Percentiles rank a stretch among this genome's conserved stretches.
Conservation (phyloP, 2,329 filamentous ascomycete genomes). For the Pseudogymnoascus sp. region DNA sequence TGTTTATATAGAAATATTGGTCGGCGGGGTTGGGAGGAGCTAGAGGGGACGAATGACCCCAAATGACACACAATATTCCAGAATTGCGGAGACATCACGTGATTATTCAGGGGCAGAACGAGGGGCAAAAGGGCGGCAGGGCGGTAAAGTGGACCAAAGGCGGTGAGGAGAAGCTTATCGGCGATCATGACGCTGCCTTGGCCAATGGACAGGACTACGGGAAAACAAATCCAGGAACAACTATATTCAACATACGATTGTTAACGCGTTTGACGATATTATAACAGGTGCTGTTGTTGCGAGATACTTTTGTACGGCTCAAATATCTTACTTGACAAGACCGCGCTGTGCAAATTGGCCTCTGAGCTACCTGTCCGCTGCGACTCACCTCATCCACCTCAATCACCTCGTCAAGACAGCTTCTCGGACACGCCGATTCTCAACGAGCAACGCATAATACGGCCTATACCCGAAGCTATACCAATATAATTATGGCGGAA, state of each 20-base stretch:
- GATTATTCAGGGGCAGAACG: not conserved
- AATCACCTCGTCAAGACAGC: not conserved
- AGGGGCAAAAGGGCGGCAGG: not conserved
- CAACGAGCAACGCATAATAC: not conserved
- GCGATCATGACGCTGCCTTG: constrained; percentile 2
- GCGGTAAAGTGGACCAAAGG: not conserved
- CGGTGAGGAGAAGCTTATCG: constrained; percentile 2
- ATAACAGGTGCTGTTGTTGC: not conserved
- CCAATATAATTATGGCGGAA: not conserved
- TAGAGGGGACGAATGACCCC: constrained; percentile 6
- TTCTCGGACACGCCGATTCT: not conserved
- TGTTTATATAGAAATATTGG: not conserved
- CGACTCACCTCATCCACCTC: not conserved
- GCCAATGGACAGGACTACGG: not conserved
- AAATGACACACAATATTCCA: not conserved
- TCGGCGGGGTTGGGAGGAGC: not conserved
- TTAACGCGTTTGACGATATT: not conserved
- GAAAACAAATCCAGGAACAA: not conserved
- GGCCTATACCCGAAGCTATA: not conserved
- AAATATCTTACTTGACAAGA: not conserved
- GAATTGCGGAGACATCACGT: not conserved
- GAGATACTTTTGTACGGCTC: not conserved
- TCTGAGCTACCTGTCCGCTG: not conserved
- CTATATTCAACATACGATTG: not conserved
- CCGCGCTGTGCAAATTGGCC: not conserved